Evolutionary conservation across 371 early-diverging fungal species (phyloP).

Genomic region (Mortierella sp.): DNA sequence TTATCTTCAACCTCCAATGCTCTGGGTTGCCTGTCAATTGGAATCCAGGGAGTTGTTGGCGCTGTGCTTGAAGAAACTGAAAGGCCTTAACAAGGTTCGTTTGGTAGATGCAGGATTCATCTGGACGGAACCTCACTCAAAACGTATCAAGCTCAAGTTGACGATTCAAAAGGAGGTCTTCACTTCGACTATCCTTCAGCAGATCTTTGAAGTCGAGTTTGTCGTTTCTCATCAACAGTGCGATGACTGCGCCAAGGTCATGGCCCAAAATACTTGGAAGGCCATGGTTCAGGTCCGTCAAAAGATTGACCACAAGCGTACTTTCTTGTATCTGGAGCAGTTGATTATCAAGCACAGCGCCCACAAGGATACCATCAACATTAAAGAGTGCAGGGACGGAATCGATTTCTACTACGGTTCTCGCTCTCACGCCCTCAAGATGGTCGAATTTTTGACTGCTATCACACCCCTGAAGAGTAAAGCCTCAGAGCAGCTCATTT

Average conservation of each 20-base stretch:
- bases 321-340: constrained; percentile 99
- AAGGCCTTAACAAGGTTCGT: constrained; percentile 92
- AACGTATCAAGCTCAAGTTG: constrained; percentile 95
- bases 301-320: constrained; percentile 97
- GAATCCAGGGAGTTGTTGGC: constrained; percentile 97
- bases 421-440: constrained; percentile 93
- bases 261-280: constrained; percentile 99
- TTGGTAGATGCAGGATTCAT: constrained; percentile 98
- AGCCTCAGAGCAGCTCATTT: constrained; percentile 96
- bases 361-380: constrained; percentile 97
- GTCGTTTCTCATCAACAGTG: constrained; percentile 96
- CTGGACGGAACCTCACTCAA: constrained; percentile 99
- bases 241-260: constrained; percentile 97
- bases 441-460: constrained; percentile 95
- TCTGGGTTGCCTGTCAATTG: constrained; percentile 92
- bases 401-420: constrained; percentile 98
- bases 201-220: constrained; percentile 96
- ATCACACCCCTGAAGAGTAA: constrained; percentile 92
- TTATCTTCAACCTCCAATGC: constrained; percentile 96
- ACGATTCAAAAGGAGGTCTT: constrained; percentile 99
- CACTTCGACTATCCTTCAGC: constrained; percentile 95
- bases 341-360: constrained; percentile 98
- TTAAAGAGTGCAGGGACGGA: constrained; percentile 98
- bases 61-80: constrained; percentile 94
- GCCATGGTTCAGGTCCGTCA: constrained; percentile 99